A percentile compares a stretch with the other conserved stretches of the same genome.
Evolutionary conservation across 805 yeast genomes (phyloP).

Genomic region (Saturnispora halmiae): DNA sequence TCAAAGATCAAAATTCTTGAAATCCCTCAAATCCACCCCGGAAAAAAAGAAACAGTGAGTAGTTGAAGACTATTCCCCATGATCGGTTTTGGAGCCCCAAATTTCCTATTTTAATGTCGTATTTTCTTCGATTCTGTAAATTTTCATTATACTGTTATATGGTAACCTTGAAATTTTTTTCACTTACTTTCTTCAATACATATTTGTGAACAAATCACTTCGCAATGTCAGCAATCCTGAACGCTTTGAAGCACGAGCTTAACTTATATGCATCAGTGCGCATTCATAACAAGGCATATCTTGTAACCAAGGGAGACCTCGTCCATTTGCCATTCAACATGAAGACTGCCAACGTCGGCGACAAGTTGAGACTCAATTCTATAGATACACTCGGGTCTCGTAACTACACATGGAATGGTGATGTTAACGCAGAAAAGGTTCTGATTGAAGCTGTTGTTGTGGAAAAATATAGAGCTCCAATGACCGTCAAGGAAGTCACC

Average conservation of each 20-base stretch:
- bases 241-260: conserved; percentile 47
- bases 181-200: neutral
- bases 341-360: conserved; percentile 76
- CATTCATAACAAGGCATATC: conserved; percentile 74
- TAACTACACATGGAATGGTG: conserved; percentile 59
- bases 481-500: conserved; percentile 62
- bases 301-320: conserved; percentile 87
- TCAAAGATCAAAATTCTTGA: conserved; percentile 75
- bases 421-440: conserved; percentile 45
- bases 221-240: conserved; percentile 3
- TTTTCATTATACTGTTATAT: too few species aligned
- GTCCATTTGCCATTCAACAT: conserved; percentile 71
- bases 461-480: conserved; percentile 79
- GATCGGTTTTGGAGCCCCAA: too few species aligned
- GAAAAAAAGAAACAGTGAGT: neutral
- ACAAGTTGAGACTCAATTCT: conserved; percentile 60
- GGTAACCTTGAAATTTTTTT: too few species aligned
- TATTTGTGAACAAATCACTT: neutral
- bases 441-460: conserved; percentile 66
- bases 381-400: conserved; percentile 81
- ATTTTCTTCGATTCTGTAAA: too few species aligned
- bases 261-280: conserved; percentile 74
- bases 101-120: too few species aligned
- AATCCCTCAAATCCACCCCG: neutral
- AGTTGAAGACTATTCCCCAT: too few species aligned